Conservation (phyloP, 2,329 filamentous ascomycete genomes). For the Huntiella bhutanensis region DNA sequence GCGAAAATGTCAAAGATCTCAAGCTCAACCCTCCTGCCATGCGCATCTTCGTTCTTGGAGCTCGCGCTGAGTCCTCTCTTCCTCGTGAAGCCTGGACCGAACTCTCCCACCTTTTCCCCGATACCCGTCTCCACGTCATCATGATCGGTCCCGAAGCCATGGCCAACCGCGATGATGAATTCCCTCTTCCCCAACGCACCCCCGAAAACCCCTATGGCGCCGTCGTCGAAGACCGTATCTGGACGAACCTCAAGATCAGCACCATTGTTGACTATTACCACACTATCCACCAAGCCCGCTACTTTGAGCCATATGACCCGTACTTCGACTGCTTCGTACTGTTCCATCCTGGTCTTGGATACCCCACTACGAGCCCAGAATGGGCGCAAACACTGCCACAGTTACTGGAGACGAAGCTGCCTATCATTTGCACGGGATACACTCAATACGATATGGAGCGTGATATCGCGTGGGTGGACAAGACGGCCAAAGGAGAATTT, state of each 20-base stretch:
- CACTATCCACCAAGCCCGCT: constrained; percentile 74
- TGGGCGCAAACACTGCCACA: constrained; percentile 83
- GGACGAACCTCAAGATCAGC: constrained; percentile 81
- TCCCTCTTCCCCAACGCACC: constrained; percentile 73
- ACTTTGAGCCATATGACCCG: constrained; percentile 88
- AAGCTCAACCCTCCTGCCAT: constrained; percentile 73
- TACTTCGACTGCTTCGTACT: constrained; percentile 97
- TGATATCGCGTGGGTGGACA: constrained; percentile 75
- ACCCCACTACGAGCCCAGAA: constrained; percentile 81
- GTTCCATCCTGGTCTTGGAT: constrained; percentile 90
- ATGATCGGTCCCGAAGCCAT: constrained; percentile 95
- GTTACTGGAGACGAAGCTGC: constrained; percentile 85
- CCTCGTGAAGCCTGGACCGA: constrained; percentile 90
- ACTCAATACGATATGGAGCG: constrained; percentile 88
- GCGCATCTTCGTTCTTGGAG: constrained; percentile 80
- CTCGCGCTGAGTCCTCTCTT: constrained; percentile 90
- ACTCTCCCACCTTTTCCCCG: constrained; percentile 85
- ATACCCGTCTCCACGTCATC: constrained; percentile 71
- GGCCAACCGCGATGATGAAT: constrained; percentile 82
- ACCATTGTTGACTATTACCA: constrained; percentile 98
- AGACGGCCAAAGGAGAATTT: constrained; percentile 75
- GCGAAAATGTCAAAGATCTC: constrained; percentile 55
- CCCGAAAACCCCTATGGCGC: constrained; percentile 78
- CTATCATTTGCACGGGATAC: constrained; percentile 87
- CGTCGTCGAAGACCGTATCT: constrained; percentile 81